Evolutionary conservation across 2,329 filamentous ascomycete species (phyloP), one percentile per base, ranked within the genome.

Genomic region (Sporothrix inflata): DNA sequence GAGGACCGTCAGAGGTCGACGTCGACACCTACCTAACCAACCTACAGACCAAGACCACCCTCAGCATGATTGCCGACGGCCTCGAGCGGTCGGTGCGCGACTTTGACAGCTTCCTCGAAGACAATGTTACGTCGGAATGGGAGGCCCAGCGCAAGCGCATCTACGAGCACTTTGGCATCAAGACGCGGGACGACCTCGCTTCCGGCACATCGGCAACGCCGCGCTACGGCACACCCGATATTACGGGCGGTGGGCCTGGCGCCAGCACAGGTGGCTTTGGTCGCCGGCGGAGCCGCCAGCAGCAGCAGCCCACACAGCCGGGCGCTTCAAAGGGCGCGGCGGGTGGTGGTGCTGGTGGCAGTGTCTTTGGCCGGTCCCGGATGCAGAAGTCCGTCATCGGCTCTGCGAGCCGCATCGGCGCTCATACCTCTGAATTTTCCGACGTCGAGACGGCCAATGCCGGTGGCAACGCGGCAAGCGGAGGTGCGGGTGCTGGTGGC

Each of bases 41-140:
- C 77, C 85, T 98, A 74, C 94, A 97, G 81, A 93, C 93, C 65
- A 95, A 97, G 82, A 97, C 94, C 21, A 96, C 94, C 4, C 85
- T 97, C 72, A 94, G 92, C 78, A 94, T 97, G 89, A 94, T 98
- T 77, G 89, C 92, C 45, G 94, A 98, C 79, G 93, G 94, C n/a
- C 85, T 98, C 74, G 91, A 95, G 78, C 90, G 94, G 78, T 96
- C 94, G 4, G 91, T 95, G 73, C 90, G 90, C 71, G 96, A 98
- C 79, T 98, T 99, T 79, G 94, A 99, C 80, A 88, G 89, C 74
- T 98, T 97, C 80, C 86, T 99, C 71, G 94, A 98, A 80, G 94
- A 98, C 77, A 97, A 97, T 79, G 90, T 98, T 67, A 93, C 94
- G 40, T 91, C 97, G 84, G 94, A 98, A 80, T 98, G 96, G 94